Evolutionary conservation across 2,329 filamentous ascomycete species (phyloP).

Genomic region (Microcyclosporella mali): DNA sequence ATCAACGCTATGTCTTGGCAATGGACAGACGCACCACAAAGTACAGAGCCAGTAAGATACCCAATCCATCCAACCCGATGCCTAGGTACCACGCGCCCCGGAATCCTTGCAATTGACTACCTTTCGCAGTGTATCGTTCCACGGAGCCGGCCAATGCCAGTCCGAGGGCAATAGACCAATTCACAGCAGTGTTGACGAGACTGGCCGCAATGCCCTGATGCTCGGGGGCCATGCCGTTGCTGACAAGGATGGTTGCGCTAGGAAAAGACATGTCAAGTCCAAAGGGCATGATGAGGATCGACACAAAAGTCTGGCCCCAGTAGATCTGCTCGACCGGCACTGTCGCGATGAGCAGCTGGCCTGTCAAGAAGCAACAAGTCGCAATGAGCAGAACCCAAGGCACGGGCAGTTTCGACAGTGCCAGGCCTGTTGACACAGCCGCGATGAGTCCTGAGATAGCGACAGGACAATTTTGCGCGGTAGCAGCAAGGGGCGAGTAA

Average conservation of each 20-base stretch:
- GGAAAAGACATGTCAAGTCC: slow-evolving; percentile 33
- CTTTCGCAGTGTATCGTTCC: slow-evolving; percentile 32
- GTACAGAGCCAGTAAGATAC: slow-evolving; percentile 17
- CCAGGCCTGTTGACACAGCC: slow-evolving; percentile 30
- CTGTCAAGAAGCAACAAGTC: slow-evolving; percentile 31
- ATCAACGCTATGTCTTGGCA: too few relatives aligned
- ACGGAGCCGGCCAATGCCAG: slow-evolving; percentile 58
- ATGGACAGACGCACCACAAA: slow-evolving; percentile 8
- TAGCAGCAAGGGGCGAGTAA: background rate
- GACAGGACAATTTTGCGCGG: slow-evolving; percentile 33
- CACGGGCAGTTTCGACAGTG: slow-evolving; percentile 33
- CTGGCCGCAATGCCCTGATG: slow-evolving; percentile 27
- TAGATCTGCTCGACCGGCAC: slow-evolving; percentile 32
- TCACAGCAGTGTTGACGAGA: slow-evolving; percentile 38
- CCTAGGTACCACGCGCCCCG: slow-evolving; percentile 23
- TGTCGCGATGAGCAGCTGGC: slow-evolving; percentile 28
- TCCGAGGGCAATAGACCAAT: slow-evolving; percentile 59
- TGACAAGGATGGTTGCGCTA: slow-evolving; percentile 25
- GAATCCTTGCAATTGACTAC: slow-evolving; percentile 17
- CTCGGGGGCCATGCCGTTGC: slow-evolving; percentile 24
- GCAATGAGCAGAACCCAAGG: slow-evolving; percentile 30
- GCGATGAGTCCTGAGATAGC: slow-evolving; percentile 34
- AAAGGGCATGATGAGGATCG: slow-evolving; percentile 31
- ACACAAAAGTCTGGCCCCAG: slow-evolving; percentile 34
- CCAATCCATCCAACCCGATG: slow-evolving; percentile 20